Evolutionary conservation across 139 green algal genomes (phyloP), one percentile per base, ranked within the genome.

Genomic region (Chlorella sp.): DNA sequence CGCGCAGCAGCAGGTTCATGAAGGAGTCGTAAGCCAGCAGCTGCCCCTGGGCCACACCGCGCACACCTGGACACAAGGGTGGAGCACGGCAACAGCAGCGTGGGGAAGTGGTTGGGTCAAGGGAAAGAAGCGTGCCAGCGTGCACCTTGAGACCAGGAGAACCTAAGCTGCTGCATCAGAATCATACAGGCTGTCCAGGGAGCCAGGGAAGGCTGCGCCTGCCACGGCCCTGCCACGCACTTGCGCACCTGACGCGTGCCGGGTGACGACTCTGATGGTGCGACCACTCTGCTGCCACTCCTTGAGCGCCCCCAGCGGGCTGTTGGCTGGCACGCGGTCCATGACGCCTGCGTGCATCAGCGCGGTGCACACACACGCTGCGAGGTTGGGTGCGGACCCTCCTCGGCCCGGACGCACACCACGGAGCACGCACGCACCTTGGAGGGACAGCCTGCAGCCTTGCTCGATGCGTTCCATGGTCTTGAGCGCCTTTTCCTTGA

Each of bases 1-100:
- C 83, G 34, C 67, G 61, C 60, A 95, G 73, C 22, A 95, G 74
- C 20, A 94, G 50, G 74, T 95, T 93, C 73, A 93, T 86, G 73
- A 82, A 78, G 59, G 81, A 85, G 76, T 51, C 87, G 67, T 88
- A 90, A 2, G 77, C 86, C 2, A 75, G 51, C 1, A 90, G 49
- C 26, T 51, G 76, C 1, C 86, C 78, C 55, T 82, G 66, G 2
- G 84, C 80, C 5, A 68, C 55, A 49, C 90, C 90, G 0, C 90
- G 75, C 26, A 94, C 80, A 26, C 90, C 90, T 0, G 59, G 49
- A n/a, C n/a, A n/a, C n/a, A n/a, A n/a, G n/a, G n/a, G n/a, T n/a
- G n/a, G n/a, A n/a, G 42, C 42, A 55, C 10, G 42, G 10, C 42
- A 55, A 17, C 10, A 17, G 42, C 42, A 55, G 10, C 10, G 42